Base-by-base conservation (phyloP, 345 rosid genomes). In the Brassica juncea region DNA sequence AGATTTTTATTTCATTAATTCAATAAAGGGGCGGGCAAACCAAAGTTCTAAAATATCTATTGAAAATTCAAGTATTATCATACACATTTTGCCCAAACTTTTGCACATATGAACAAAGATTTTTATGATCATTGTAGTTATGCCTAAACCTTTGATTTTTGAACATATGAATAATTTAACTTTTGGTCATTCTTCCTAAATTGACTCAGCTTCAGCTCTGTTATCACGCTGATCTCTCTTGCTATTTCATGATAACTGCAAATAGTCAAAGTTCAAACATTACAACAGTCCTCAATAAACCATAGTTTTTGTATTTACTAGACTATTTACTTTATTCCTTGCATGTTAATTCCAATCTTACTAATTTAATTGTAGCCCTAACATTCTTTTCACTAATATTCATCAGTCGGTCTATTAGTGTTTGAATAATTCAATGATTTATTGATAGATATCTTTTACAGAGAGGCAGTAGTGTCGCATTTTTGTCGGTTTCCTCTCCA, bases 401-500 rank as follows among this genome's bases (percentile, higher is more conserved):
- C 16, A 77, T 52, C 32, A 25, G 27, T 64, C 11, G 34, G 57
- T 47, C 1, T 8, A 31, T 61, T 49, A 77, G 70, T 49, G 14
- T 70, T 25, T 70, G 11, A 32, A 34, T 28, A n/a, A 58, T 61
- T 71, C 31, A 63, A 34, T 66, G 6, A 57, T 4, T 37, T 57
- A 30, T 72, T 79, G 77, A 66, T 72, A 79, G 25, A 52, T 54
- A 66, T 59, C 73, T 58, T 79, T 66, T 23, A 72, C 77, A 79
- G 73, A 72, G 15, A 72, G 63, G 77, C 77, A 66, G 23, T 66
- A 66, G 61, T 66, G 77, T 72, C 77, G 12, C 49, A 59, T 5
- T 47, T 58, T 79, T 79, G 73, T 66, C 73, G 59, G 62, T 66
- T 8, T 58, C 68, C 55, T 66, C 77, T 79, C 82, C 73, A 79